Evolutionary conservation across 116 monocot genomes (phyloP), one percentile per base, ranked within the genome.

Genomic region (Dioscorea cayenensis): DNA sequence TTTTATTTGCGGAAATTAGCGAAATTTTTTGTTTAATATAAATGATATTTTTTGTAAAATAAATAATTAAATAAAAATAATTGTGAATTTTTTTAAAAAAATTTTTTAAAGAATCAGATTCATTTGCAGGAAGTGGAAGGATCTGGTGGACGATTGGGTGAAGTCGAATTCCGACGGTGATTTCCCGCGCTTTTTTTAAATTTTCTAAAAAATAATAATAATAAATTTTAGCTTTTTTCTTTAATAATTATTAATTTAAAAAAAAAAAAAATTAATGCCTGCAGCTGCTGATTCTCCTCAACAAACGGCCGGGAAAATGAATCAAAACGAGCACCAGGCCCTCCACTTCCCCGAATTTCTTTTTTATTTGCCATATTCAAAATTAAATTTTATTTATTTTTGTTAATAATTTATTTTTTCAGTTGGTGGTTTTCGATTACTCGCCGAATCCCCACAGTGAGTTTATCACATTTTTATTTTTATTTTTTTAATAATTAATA

Each of bases 111-210:
- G 32, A 32, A 32, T 32, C 32, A 2, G 32, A 32, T 32, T 32
- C 32, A 32, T 21, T 72, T 29, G 22, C 78, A 90, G 90, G 78
- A 94, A 91, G 73, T 94, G 94, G 94, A 94, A 94, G 65, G 91
- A 90, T 27, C 70, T 82, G 20, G 86, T 94, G 28, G 88, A 88
- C 63, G 89, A 84, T 8, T 88, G 87, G 88, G 90, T 86, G 78
- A 88, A 86, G 73, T 63, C 66, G 36, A 90, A 78, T 52, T 72
- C 83, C 14, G 82, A 79, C 23, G 17, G 71, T 3, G 49, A 82
- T 48, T 73, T 19, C 62, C 90, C 22, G 60, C 86, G 13, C 77
- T 81, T 38, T 80, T 51, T 14, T 11, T 7, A 3, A 17, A 17
- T 51, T 51, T 51, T 2, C 3, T 1, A 51, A 51, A 11, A 14